These are phyloP conservation scores for Gossypium arboreum DNA, from an alignment of 345 rosid species.

Conservation along the genomic window DNA sequence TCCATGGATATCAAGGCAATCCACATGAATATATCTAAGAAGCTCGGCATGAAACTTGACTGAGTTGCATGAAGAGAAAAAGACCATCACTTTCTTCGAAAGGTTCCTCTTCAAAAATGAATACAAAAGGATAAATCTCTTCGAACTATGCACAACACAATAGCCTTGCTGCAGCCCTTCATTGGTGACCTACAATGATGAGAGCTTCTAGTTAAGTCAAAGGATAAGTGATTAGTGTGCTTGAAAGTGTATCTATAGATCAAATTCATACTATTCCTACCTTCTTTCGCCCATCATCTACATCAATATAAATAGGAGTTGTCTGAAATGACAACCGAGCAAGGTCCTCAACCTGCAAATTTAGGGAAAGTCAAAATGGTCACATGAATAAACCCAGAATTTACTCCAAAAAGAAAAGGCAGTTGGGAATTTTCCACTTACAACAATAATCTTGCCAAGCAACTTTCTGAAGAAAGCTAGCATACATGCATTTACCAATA, in stretches of 20 bases:
- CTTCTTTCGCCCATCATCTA: constrained; percentile 92
- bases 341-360: constrained; percentile 84
- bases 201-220: constrained; percentile 8
- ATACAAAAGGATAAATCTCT: constrained; percentile 78
- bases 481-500: neutral
- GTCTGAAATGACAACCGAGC: constrained; percentile 89
- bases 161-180: constrained; percentile 97
- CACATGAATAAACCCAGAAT: neutral
- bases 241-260: neutral
- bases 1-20: constrained; percentile 86
- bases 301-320: constrained; percentile 79
- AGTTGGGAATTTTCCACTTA: neutral
- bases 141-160: constrained; percentile 77
- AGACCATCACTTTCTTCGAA: constrained; percentile 94
- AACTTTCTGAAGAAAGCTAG: neutral
- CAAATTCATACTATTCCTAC: constrained; percentile 32
- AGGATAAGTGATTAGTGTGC: neutral
- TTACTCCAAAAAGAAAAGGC: neutral
- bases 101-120: constrained; percentile 87
- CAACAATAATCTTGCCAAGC: neutral
- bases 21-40: constrained; percentile 71
- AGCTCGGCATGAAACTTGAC: constrained; percentile 87
- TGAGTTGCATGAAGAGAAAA: constrained; percentile 96
- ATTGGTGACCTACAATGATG: constrained; percentile 71
- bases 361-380: constrained; percentile 5